Evolutionary conservation across 768 basidiomycete genomes (phyloP).

Genomic region (Mycena amicta): DNA sequence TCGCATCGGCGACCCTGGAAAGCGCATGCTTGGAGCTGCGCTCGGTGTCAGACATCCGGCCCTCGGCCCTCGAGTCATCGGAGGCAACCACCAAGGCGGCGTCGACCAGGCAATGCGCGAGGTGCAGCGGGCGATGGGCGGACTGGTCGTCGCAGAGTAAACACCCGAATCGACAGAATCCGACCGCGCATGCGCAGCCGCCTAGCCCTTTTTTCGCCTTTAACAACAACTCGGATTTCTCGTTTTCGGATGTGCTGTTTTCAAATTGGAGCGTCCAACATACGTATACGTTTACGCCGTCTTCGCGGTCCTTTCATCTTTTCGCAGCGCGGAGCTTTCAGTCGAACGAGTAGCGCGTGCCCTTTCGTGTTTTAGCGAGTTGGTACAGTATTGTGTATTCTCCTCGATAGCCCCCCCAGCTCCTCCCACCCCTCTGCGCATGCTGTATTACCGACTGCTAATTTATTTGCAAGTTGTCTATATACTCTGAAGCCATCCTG

Average conservation of each 20-base stretch:
- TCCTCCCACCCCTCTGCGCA: not conserved
- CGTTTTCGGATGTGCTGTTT: not conserved
- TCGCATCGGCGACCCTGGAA: conserved; percentile 85
- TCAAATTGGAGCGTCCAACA: not conserved
- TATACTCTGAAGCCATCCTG: not conserved
- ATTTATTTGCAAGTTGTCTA: conserved; percentile 21
- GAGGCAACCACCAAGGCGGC: conserved; percentile 40
- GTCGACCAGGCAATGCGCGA: conserved; percentile 64
- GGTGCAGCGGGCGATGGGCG: conserved; percentile 76
- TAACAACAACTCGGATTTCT: conserved; percentile 1
- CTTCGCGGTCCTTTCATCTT: conserved; percentile 2
- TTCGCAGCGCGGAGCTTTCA: conserved; percentile 18
- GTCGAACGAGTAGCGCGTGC: conserved; percentile 15
- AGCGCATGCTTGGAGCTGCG: conserved; percentile 86
- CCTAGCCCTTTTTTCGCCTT: too few relatives aligned
- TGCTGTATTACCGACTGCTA: conserved; percentile 22
- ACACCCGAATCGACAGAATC: conserved; percentile 3
- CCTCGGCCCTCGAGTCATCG: conserved; percentile 62
- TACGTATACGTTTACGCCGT: conserved; percentile 23
- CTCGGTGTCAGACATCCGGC: conserved; percentile 82
- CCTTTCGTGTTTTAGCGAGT: conserved; percentile 14
- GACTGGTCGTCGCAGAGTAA: conserved; percentile 75
- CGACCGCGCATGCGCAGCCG: too few relatives aligned
- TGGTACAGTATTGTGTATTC: conserved; percentile 22
- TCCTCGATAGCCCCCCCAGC: not conserved